These are phyloP conservation scores for Tephrocybe sp. DNA, from an alignment of 768 basidiomycete genomes.

Conservation along the genomic window DNA sequence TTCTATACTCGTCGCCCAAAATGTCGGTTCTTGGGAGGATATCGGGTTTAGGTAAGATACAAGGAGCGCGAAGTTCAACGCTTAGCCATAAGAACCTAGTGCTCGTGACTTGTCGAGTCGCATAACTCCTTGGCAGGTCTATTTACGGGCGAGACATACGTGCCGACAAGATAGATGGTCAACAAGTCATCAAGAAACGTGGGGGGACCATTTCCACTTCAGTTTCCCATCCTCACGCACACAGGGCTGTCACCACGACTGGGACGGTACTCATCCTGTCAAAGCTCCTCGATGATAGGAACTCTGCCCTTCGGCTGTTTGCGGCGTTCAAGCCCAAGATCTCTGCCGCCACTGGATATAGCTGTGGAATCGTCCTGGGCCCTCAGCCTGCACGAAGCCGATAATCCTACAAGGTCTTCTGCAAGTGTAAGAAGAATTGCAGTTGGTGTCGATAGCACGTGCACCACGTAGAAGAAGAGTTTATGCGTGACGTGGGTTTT, in stretches of 20 bases:
- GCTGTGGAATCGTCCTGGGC: not conserved
- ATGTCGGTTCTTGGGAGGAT: no score
- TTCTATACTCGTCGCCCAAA: no score
- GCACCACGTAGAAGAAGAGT: conserved; percentile 68
- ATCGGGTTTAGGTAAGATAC: no score
- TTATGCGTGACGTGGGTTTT: conserved; percentile 54
- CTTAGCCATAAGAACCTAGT: no score
- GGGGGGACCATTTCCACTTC: no score
- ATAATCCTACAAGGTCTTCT: conserved; percentile 35
- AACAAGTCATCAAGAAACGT: no score
- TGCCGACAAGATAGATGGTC: no score
- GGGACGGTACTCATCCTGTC: conserved; percentile 3
- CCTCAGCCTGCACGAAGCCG: conserved; percentile 25
- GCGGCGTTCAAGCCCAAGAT: not conserved
- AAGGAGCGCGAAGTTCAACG: no score
- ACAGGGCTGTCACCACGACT: not conserved
- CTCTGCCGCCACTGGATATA: not conserved
- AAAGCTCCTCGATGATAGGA: conserved; percentile 15
- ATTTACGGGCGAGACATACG: no score
- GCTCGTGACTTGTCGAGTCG: no score
- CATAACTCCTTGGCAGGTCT: no score
- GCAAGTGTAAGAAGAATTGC: conserved; percentile 38
- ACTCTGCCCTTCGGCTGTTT: not conserved
- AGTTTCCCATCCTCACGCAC: not conserved
- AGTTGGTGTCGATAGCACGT: conserved; percentile 50